phyloP scores from a whole-genome alignment of 768 basidiomycete genomes.

The Daedaleopsis nitida region DNA sequence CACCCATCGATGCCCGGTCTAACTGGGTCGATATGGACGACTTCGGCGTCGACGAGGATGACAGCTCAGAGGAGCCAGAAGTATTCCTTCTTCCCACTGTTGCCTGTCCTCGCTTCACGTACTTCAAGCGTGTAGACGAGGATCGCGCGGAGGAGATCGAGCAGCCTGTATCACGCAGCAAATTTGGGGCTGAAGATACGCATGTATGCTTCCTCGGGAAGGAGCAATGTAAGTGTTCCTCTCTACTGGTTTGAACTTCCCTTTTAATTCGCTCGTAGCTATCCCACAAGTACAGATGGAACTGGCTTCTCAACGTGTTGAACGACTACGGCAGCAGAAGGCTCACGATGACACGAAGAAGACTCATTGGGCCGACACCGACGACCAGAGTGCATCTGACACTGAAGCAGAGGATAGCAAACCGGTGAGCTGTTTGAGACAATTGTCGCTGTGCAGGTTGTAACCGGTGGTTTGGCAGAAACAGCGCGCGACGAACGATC shows the following conservation, averaged over 20 bases:
- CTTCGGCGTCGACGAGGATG: conserved; percentile 69
- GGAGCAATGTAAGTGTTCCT: conserved; percentile 57
- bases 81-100: conserved; percentile 73
- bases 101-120: conserved; percentile 82
- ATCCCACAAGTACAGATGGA: conserved; percentile 65
- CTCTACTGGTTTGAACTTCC: not conserved
- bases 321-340: conserved; percentile 42
- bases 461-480: not conserved
- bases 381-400: not conserved
- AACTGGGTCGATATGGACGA: conserved; percentile 82
- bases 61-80: conserved; percentile 56
- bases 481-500: conserved; percentile 13
- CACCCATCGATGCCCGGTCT: conserved; percentile 44
- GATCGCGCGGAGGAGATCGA: conserved; percentile 43
- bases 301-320: conserved; percentile 56
- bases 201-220: conserved; percentile 81
- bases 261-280: conserved; percentile 39
- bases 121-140: conserved; percentile 56
- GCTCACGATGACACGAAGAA: conserved; percentile 3
- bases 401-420: not conserved
- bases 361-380: not conserved
- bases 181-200: conserved; percentile 85
- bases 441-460: not conserved
- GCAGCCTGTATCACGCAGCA: conserved; percentile 52
- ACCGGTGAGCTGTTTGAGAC: not conserved